Evolutionary conservation across 306 rosid species (phyloP).

Genomic region (Cicer yamashitae): DNA sequence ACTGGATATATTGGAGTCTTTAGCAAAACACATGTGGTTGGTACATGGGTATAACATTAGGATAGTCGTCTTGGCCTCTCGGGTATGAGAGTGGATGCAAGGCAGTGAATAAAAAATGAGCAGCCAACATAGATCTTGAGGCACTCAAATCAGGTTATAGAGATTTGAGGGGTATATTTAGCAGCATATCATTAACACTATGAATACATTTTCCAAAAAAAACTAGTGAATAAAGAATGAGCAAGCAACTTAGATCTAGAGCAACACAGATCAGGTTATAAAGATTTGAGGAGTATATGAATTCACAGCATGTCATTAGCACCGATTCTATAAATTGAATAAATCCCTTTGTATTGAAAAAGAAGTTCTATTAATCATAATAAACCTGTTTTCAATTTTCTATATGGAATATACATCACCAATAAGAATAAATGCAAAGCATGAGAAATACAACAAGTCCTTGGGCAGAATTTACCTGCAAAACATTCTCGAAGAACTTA

Average conservation of each 20-base stretch:
- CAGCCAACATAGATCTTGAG: neutral
- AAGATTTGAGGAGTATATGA: constrained; percentile 1
- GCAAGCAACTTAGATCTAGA: neutral
- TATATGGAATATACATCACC: constrained; percentile 27
- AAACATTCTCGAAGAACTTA: constrained; percentile 87
- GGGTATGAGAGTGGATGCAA: neutral
- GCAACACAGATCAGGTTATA: constrained; percentile 27
- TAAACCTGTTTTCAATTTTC: constrained; percentile 30
- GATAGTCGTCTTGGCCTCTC: constrained; percentile 27
- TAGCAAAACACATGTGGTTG: constrained; percentile 23
- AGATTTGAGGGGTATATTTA: constrained; percentile 19
- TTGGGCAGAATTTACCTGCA: constrained; percentile 63
- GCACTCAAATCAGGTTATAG: constrained; percentile 19
- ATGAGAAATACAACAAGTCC: constrained; percentile 38
- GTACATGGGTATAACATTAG: constrained; percentile 16
- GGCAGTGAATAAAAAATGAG: constrained; percentile 2
- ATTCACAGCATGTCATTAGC: constrained; percentile 33
- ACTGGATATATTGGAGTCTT: constrained; percentile 3
- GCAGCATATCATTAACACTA: constrained; percentile 18
- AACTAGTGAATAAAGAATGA: neutral
- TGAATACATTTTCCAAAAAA: no score
- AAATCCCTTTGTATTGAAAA: constrained; percentile 20
- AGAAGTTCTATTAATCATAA: constrained; percentile 15
- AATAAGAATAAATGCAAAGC: constrained; percentile 24
- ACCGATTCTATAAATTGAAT: constrained; percentile 24